phyloP scores from a whole-genome alignment of 2,329 filamentous ascomycete genomes.

The Pyrenochaeta sp. region DNA sequence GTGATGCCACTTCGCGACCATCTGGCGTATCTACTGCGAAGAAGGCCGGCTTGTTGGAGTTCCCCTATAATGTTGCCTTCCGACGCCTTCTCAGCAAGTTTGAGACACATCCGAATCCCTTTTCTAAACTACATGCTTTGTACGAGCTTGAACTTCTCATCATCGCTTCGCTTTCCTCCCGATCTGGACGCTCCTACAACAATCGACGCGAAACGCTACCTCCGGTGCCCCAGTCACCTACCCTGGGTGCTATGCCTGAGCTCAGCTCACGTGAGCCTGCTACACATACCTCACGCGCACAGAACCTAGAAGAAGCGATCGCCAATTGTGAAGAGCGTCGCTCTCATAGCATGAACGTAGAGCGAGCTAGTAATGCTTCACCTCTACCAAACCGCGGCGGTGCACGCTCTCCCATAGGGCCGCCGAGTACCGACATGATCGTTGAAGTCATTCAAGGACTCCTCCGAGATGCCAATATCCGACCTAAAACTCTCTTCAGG shows the following conservation, averaged over 20 bases:
- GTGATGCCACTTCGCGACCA: conserved; percentile 54
- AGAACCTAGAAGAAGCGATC: conserved; percentile 70
- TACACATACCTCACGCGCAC: conserved; percentile 52
- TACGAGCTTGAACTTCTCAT: conserved; percentile 86
- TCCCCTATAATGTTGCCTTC: conserved; percentile 84
- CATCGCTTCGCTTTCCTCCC: conserved; percentile 73
- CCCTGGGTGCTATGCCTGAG: conserved; percentile 55
- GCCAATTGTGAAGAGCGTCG: conserved; percentile 75
- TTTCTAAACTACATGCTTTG: conserved; percentile 82
- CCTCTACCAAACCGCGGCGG: conserved; percentile 47
- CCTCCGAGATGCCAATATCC: conserved; percentile 55
- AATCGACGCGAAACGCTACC: conserved; percentile 52
- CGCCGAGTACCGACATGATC: conserved; percentile 54
- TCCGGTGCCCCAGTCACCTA: conserved; percentile 55
- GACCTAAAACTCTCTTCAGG: conserved; percentile 58
- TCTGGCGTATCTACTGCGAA: conserved; percentile 53
- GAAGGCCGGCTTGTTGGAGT: conserved; percentile 63
- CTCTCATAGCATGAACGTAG: conserved; percentile 62
- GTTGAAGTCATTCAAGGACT: conserved; percentile 54
- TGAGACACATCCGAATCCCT: conserved; percentile 87
- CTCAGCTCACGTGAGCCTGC: conserved; percentile 55
- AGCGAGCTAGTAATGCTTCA: conserved; percentile 46
- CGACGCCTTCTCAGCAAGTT: conserved; percentile 83
- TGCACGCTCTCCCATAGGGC: conserved; percentile 48
- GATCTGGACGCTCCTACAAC: conserved; percentile 57